Evolutionary conservation across 2,329 filamentous ascomycete species (phyloP).

Genomic region (Cyphellophora europaea): DNA sequence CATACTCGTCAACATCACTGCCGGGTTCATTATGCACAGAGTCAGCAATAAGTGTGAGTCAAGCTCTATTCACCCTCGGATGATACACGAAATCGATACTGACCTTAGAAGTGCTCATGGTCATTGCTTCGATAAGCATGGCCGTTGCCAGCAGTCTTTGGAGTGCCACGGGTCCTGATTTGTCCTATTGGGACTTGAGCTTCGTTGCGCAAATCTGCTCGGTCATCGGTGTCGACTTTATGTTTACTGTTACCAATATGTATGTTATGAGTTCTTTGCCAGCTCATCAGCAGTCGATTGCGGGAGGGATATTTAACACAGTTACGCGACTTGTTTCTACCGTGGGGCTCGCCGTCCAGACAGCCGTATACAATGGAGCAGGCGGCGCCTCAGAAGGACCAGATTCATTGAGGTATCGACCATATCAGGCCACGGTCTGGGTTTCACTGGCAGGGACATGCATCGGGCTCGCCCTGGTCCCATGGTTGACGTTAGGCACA

Average conservation of each 20-base stretch:
- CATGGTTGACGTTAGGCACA: conserved; percentile 17
- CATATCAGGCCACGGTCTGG: conserved; percentile 20
- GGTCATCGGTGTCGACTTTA: conserved; percentile 58
- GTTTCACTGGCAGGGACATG: conserved; percentile 15
- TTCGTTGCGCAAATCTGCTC: conserved; percentile 53
- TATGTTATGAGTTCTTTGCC: conserved; percentile 61
- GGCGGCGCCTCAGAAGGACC: conserved; percentile 11
- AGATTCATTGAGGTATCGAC: conserved; percentile 11
- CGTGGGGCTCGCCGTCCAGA: conserved; percentile 52
- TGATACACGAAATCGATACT: too few species aligned
- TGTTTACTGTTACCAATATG: conserved; percentile 66
- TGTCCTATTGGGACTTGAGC: conserved; percentile 56
- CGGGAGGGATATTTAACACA: conserved; percentile 60
- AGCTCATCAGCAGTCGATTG: conserved; percentile 53
- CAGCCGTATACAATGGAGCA: conserved; percentile 31
- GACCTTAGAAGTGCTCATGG: conserved; percentile 49
- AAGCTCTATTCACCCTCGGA: too few species aligned
- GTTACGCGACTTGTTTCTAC: conserved; percentile 52
- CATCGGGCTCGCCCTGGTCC: conserved; percentile 14
- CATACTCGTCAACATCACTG: conserved; percentile 54
- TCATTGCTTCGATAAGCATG: conserved; percentile 38
- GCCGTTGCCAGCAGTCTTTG: conserved; percentile 41
- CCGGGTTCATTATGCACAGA: conserved; percentile 51
- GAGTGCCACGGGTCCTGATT: conserved; percentile 45
- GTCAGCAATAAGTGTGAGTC: conserved; percentile 47